phyloP scores from a whole-genome alignment of 306 rosid species.

The Fragaria ananassa region DNA sequence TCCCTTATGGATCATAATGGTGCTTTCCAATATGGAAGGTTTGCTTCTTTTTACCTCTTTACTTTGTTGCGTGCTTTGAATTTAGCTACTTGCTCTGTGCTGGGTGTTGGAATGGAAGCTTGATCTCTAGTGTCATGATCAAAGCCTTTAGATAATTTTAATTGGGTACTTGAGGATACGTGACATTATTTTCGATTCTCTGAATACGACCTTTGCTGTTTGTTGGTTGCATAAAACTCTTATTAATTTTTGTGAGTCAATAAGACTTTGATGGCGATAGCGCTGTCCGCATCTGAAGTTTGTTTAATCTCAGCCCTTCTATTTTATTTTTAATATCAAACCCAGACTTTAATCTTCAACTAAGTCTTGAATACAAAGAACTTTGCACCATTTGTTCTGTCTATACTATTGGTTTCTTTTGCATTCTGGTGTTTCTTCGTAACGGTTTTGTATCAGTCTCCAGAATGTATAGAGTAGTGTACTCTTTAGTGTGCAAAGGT shows the following conservation, averaged over 20 bases:
- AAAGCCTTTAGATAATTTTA: not conserved
- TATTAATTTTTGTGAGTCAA: not conserved
- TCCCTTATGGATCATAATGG: conserved; percentile 51
- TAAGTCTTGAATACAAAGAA: not conserved
- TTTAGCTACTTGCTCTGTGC: not conserved
- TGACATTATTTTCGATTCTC: not conserved
- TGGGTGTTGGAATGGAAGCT: not conserved
- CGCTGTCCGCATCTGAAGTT: conserved; percentile 9
- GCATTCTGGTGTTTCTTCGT: not conserved
- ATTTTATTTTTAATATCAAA: not conserved
- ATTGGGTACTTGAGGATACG: not conserved
- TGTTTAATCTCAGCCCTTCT: not conserved
- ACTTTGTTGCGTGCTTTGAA: not conserved
- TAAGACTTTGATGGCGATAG: conserved; percentile 19
- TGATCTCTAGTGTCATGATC: not conserved
- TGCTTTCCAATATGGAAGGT: conserved; percentile 99
- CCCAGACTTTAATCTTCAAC: not conserved
- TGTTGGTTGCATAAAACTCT: conserved; percentile 1
- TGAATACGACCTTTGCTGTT: not conserved
- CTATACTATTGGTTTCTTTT: not conserved
- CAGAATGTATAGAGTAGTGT: not conserved
- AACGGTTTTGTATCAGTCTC: not conserved
- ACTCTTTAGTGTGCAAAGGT: conserved; percentile 6
- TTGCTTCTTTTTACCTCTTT: not conserved
- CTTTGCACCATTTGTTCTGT: not conserved